Conservation (phyloP, 208 protist species). For the Phytomonas francai region DNA sequence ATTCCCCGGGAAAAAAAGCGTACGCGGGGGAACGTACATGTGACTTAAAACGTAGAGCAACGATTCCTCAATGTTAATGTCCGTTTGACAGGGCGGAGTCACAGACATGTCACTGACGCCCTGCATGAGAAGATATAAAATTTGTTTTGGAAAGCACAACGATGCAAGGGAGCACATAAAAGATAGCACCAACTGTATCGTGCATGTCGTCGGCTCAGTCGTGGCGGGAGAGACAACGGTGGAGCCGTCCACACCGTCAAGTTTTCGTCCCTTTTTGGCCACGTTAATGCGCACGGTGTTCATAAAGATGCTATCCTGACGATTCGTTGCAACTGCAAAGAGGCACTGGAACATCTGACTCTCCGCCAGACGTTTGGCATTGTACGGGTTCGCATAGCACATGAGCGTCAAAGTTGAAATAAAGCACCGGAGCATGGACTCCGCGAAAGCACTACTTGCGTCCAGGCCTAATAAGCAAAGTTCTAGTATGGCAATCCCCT, state of each 20-base stretch:
- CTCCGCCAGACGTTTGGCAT: constrained; percentile 38
- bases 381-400: constrained; percentile 57
- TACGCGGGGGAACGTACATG: constrained; percentile 25
- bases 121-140: constrained; percentile 34
- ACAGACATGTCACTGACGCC: constrained; percentile 47
- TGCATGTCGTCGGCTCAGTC: constrained; percentile 43
- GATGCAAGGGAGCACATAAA: constrained; percentile 55
- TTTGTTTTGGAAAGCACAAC: constrained; percentile 26
- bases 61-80: constrained; percentile 65
- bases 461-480: constrained; percentile 45
- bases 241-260: not conserved
- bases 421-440: constrained; percentile 59
- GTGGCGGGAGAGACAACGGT: constrained; percentile 11
- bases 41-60: constrained; percentile 54
- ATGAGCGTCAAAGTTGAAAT: constrained; percentile 61
- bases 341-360: constrained; percentile 41
- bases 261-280: constrained; percentile 13
- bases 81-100: constrained; percentile 38
- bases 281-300: constrained; percentile 6
- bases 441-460: constrained; percentile 29
- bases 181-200: constrained; percentile 52
- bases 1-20: constrained; percentile 64
- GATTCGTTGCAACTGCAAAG: constrained; percentile 43
- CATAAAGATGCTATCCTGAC: constrained; percentile 57
- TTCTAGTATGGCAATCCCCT: constrained; percentile 31